Evolutionary conservation across 108 stramenopile species (phyloP), one percentile per base, ranked within the genome.

Genomic region (Licmophora abbreviata): DNA sequence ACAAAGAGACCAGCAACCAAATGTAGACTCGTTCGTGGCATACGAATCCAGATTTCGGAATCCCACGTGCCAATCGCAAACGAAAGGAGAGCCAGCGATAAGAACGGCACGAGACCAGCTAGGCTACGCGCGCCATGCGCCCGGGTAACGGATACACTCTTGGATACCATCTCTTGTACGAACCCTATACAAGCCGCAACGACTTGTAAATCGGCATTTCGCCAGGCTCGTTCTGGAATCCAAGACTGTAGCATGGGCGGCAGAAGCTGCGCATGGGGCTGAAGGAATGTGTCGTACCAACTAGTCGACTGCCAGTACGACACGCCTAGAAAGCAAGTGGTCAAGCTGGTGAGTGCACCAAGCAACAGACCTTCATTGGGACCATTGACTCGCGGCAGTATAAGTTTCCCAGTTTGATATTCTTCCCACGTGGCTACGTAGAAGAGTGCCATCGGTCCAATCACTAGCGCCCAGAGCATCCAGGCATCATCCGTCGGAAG

Each of bases 391-490:
- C 74, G 68, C 2, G 92, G 92, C 61, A 93, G 47, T 43, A 83
- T 64, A 15, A 93, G 64, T 40, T 78, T 64, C 25, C 86, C 86
- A 1, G 86, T 88, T 52, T 77, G 68, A 54, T 83, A 93, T 55
- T 93, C 77, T 55, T 93, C 92, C 92, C 87, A 88, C 17, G 92
- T 93, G 1, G 79, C 68, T 34, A 85, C 53, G 31, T 70, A 93
- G 30, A 93, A 93, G 27, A 83, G 38, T 6, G 66, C 52, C 58
- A 81, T 72, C 10, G 92, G 82, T 34, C 59, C 67, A 44, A 88
- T 63, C 24, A 73, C 46, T 48, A 81, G 54, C 25, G 64, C 61
- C 64, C 67, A 73, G 30, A 59, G 56, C 5, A 50, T 20, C 18
- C 54, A 55, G 60, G 68, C 49, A 51, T 75, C 73, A 9, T 64